phyloP scores from a whole-genome alignment of 495 filamentous ascomycete species.

The Geoglossum glabrum region DNA sequence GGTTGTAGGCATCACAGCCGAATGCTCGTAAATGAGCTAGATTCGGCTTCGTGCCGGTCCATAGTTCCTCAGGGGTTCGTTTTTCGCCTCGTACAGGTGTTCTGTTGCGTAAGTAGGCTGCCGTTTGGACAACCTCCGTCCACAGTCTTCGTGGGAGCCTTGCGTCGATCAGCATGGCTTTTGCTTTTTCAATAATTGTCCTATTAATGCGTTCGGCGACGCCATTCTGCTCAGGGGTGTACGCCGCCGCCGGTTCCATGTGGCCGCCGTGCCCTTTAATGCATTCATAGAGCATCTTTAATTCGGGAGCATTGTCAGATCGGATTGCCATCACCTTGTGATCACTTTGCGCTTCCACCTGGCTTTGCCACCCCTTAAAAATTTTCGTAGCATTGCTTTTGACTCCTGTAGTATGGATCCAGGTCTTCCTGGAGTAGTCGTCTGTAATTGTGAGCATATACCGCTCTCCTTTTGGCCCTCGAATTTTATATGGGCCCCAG shows the following conservation, averaged over 20 bases:
- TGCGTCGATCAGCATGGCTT: neutral
- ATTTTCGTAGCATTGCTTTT: neutral
- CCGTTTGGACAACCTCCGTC: neutral
- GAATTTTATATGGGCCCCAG: neutral
- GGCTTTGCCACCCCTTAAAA: neutral
- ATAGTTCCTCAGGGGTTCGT: neutral
- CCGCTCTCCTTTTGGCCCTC: neutral
- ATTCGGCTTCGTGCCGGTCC: neutral
- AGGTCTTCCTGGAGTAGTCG: neutral
- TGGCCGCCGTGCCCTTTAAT: neutral
- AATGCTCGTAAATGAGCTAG: constrained; percentile 1
- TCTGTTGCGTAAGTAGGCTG: neutral
- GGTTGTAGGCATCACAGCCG: neutral
- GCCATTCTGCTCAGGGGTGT: constrained; percentile 2
- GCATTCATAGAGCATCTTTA: neutral
- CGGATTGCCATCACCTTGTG: neutral
- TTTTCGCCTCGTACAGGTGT: neutral
- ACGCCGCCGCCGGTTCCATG: neutral
- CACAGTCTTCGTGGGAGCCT: neutral
- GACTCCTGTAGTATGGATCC: neutral
- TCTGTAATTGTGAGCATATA: constrained; percentile 4
- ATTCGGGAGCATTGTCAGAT: constrained; percentile 1
- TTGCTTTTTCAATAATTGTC: neutral
- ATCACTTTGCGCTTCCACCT: neutral
- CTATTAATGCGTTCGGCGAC: constrained; percentile 1